Percentiles rank a stretch among this genome's conserved stretches.
Conservation (phyloP, 2,329 filamentous ascomycete species). For the Phaeophleospora eucalypticola region DNA sequence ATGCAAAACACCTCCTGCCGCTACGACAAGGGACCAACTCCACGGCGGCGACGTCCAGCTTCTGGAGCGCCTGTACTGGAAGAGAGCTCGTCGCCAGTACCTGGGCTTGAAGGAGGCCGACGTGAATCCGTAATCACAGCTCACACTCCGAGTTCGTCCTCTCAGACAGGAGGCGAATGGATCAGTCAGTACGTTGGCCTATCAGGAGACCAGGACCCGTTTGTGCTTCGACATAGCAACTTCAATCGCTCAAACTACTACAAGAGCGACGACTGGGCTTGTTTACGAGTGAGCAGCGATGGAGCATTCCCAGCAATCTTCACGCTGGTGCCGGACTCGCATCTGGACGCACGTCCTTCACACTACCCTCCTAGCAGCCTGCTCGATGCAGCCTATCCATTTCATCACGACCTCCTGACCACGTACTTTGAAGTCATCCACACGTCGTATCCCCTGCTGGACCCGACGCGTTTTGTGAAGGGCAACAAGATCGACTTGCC, state of each 20-base stretch:
- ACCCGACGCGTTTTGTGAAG: constrained; percentile 19
- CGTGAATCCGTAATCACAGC: background rate
- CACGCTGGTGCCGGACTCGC: constrained; percentile 15
- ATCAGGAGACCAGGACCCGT: constrained; percentile 20
- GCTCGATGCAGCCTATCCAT: constrained; percentile 19
- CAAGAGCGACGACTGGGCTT: constrained; percentile 20
- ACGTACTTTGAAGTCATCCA: constrained; percentile 24
- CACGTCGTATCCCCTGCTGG: constrained; percentile 20
- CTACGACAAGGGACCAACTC: constrained; percentile 23
- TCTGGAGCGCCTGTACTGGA: background rate
- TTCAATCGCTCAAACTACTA: constrained; percentile 22
- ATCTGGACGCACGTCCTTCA: constrained; percentile 15
- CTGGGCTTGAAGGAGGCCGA: too few species aligned
- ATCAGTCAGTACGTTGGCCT: constrained; percentile 21
- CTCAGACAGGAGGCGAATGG: constrained; percentile 13
- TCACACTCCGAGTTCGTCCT: background rate
- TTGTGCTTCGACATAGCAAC: constrained; percentile 19
- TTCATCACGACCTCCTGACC: constrained; percentile 21
- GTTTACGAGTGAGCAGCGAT: constrained; percentile 14
- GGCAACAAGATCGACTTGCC: constrained; percentile 23
- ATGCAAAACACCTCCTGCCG: constrained; percentile 19
- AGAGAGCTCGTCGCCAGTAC: background rate
- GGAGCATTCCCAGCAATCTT: constrained; percentile 13
- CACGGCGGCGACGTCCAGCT: constrained; percentile 14
- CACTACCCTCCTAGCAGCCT: constrained; percentile 19